Base-by-base conservation (phyloP, 169 alveolate genomes). In the Pseudocohnilembus persalinus region DNA sequence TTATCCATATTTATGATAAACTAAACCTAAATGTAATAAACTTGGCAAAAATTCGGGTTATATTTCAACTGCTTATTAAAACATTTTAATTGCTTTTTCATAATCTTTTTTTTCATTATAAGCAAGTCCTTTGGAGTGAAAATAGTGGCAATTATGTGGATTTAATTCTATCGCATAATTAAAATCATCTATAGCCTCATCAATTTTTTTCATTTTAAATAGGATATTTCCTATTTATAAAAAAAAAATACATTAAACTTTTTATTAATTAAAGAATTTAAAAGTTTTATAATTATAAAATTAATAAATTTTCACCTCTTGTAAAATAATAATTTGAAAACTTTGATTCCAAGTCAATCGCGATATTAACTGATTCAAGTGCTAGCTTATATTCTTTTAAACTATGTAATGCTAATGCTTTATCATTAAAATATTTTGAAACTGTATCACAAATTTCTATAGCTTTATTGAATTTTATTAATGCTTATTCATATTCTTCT, bases 101-200 rank as follows among this genome's bases (percentile, higher is more conserved):
- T 83, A 90, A 1, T 81, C 81, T 34, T 84, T 90, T 31, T 82
- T 74, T 65, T 94, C 94, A 77, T 94, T 89, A 81, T 83, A 94
- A 11, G 97, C 94, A 0, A 94, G 88, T 1, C 97, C 97, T 77
- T 92, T 94, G 25, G 95, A 87, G 72, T 94, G 96, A 88, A 85
- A 92, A 76, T 89, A 92, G 85, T 87, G 92, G 0, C 95, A 87
- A 83, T 92, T 90, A 0, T 81, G 76, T 6, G 93, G 93, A 31
- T 86, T 88, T 49, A 92, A 65, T 49, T 34, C 73, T 11, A 94
- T 86, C n/a, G 97, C 97, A 49, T 49, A 80, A 77, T 92, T 93
- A 82, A 89, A 94, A 77, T 94, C 96, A 4, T 73, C 74, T 77
- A 89, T 94, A 26, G 97, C 97, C 34, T 87, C 86, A n/a, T 88